These are phyloP conservation scores for Magnaporthiopsis incrustans DNA, from an alignment of 2,329 filamentous ascomycete species.

Conservation along the genomic window DNA sequence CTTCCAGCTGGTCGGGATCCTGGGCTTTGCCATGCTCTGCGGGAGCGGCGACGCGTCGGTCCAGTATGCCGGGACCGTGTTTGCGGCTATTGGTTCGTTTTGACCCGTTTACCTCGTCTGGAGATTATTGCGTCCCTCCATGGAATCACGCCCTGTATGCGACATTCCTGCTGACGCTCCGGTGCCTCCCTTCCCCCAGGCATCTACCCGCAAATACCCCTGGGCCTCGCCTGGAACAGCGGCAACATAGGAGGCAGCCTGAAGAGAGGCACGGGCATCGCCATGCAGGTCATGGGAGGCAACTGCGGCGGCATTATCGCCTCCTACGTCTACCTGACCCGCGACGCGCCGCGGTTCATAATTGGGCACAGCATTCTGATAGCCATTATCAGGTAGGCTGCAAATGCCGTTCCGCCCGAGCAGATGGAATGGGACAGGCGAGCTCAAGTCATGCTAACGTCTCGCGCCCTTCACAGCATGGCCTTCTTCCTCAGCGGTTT, in stretches of 20 bases:
- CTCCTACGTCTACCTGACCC: constrained; percentile 15
- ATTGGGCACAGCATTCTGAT: constrained; percentile 16
- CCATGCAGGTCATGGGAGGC: constrained; percentile 17
- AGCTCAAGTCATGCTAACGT: background rate
- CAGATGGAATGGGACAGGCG: background rate
- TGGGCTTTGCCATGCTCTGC: constrained; percentile 60
- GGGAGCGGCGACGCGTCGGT: constrained; percentile 42
- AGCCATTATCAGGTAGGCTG: constrained; percentile 12
- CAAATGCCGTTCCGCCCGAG: no score
- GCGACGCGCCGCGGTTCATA: constrained; percentile 15
- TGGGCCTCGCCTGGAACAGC: constrained; percentile 77
- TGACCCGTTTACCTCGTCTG: no score
- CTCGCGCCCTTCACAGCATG: constrained; percentile 13
- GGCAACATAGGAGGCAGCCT: constrained; percentile 89
- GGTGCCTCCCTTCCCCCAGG: constrained; percentile 70
- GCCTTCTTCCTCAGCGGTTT: constrained; percentile 23
- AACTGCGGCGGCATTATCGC: constrained; percentile 17
- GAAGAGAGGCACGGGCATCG: constrained; percentile 74
- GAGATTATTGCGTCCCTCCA: no score
- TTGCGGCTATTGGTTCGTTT: constrained; percentile 45
- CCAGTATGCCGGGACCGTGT: constrained; percentile 61
- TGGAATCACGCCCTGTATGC: no score
- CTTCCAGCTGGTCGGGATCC: constrained; percentile 51
- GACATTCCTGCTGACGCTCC: background rate
- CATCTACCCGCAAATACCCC: constrained; percentile 78